These are phyloP conservation scores for Solanum medicagineum DNA, from an alignment of 257 asterid genomes.

Conservation along the genomic window DNA sequence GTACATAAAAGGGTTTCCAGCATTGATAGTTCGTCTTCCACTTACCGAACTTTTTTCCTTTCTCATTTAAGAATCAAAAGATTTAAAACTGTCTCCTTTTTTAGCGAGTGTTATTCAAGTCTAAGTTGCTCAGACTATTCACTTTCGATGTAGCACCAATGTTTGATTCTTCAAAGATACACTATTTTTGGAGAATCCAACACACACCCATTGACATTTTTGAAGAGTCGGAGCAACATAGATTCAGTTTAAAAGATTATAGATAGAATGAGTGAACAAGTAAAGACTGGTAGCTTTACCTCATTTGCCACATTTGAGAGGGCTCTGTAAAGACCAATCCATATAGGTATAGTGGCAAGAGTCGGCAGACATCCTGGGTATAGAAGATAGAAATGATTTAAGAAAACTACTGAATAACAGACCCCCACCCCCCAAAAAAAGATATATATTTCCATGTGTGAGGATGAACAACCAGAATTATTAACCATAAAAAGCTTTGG, in stretches of 20 bases:
- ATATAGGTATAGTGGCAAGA: constrained; percentile 94
- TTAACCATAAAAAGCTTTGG: neutral
- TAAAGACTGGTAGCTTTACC: constrained; percentile 29
- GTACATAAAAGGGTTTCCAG: neutral
- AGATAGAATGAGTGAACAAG: neutral
- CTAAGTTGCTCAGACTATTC: no score
- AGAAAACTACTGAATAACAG: neutral
- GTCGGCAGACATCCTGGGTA: constrained; percentile 91
- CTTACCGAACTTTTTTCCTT: neutral
- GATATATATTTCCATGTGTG: neutral
- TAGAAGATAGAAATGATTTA: neutral
- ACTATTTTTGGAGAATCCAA: no score
- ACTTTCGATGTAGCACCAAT: no score
- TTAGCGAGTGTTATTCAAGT: neutral
- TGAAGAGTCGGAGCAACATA: no score
- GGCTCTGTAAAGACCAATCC: constrained; percentile 99
- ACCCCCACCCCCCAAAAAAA: neutral
- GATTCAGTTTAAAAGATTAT: neutral
- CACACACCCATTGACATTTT: no score
- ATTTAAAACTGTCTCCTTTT: neutral
- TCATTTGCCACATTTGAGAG: constrained; percentile 96
- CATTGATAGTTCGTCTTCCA: neutral
- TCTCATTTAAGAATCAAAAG: neutral
- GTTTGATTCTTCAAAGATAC: no score
- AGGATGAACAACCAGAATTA: neutral